These are phyloP conservation scores for Plantago rigida DNA, from an alignment of 305 asterid species.

Conservation along the genomic window DNA sequence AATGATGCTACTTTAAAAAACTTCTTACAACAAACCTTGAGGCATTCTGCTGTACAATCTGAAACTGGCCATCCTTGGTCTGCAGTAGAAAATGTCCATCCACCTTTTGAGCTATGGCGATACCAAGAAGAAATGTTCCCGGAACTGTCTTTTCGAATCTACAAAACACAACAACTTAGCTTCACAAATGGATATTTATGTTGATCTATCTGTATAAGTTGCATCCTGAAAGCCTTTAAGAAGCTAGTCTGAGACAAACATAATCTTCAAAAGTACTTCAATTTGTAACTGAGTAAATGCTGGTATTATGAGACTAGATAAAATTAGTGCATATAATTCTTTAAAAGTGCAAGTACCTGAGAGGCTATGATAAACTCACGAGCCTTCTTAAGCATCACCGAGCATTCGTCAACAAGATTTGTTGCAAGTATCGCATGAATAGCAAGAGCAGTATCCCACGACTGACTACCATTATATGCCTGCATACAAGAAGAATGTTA, in stretches of 20 bases:
- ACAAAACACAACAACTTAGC: slow-evolving; percentile 25
- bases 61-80: slow-evolving; percentile 98
- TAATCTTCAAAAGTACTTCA: too few species aligned
- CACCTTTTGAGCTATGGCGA: slow-evolving; percentile 94
- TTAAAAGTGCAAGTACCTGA: slow-evolving; percentile 40
- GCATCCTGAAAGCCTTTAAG: too few species aligned
- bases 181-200: neutral
- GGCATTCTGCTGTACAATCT: slow-evolving; percentile 94
- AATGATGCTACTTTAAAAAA: too few species aligned
- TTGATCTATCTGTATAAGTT: too few species aligned
- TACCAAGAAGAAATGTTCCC: slow-evolving; percentile 63
- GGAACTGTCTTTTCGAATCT: slow-evolving; percentile 79
- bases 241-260: too few species aligned
- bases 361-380: slow-evolving; percentile 58
- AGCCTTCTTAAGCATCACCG: slow-evolving; percentile 54
- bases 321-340: too few species aligned
- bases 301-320: too few species aligned
- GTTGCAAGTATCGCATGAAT: slow-evolving; percentile 73
- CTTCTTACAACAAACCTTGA: slow-evolving; percentile 36
- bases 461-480: slow-evolving; percentile 97
- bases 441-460: slow-evolving; percentile 79
- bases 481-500: slow-evolving; percentile 18
- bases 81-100: slow-evolving; percentile 96
- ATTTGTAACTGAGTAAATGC: too few species aligned
- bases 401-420: slow-evolving; percentile 58